Base-by-base conservation (phyloP, 371 early-diverging fungal species). In the Mucor saturninus region DNA sequence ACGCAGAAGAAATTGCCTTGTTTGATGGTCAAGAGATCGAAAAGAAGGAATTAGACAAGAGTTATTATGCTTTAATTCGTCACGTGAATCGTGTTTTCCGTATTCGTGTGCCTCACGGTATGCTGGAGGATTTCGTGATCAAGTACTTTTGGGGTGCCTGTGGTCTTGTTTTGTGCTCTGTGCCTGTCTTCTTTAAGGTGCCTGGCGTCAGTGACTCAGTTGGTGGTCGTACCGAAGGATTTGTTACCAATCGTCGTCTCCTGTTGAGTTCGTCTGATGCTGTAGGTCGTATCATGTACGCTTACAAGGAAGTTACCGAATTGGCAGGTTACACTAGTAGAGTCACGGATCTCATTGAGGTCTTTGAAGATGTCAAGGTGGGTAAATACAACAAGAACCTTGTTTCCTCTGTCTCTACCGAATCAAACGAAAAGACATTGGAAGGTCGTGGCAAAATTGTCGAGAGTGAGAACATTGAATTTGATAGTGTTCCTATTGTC, bases 141-240 rank as follows among this genome's bases (percentile, higher is more conserved):
- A 94, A 94, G 69, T 94, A 94, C 81, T 91, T 92, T 65, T 98
- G 98, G 97, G 94, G 95, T 54, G 97, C 96, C 6, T 86, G 91
- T 59, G 98, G 98, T 40, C 83, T 98, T 40, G 76, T 95, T 5
- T 86, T 95, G 37, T 93, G 95, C 59, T 87, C 93, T 8, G 91
- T 91, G 11, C 98, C 98, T 1, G 97, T 97, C 26, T 98, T 98
- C 75, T 90, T 92, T 62, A 84, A 82, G 59, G 73, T 88, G 0
- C 80, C 82, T 30, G 84, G 81, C 49, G 78, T 72, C 4, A 70
- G 32, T 1, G 52, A 69, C 3, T 79, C 79, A 54, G 72, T 87
- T 42, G 84, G 84, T 53, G 77, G 77, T 15, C 80, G 90, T 56
- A 85, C 88, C 5, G 52, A 53, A 78, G 90, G 91, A 29, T 97